These are phyloP conservation scores for Lecanoromycetidae sp. DNA, from an alignment of 2,329 filamentous ascomycete genomes.

Conservation along the genomic window DNA sequence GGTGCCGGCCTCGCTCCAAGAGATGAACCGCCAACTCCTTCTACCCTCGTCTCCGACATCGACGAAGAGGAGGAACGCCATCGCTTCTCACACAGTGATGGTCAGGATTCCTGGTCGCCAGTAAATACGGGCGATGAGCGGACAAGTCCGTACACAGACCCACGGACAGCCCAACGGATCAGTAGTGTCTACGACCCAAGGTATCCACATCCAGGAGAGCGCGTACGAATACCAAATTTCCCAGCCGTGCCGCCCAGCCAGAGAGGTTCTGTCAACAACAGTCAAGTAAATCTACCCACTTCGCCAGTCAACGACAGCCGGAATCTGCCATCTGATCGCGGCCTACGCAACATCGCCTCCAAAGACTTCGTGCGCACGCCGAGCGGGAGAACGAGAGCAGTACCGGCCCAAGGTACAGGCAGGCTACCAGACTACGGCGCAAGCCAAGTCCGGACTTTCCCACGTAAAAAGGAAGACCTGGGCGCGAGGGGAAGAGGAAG, in stretches of 20 bases:
- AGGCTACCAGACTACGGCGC: conserved; percentile 6
- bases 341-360: conserved; percentile 3
- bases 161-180: conserved; percentile 11
- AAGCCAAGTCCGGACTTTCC: conserved; percentile 12
- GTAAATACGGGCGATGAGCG: conserved; percentile 10
- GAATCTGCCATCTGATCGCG: too few relatives aligned
- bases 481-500: conserved; percentile 13
- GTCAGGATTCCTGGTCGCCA: conserved; percentile 16
- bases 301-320: neutral
- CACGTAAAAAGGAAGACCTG: conserved; percentile 10
- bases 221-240: conserved; percentile 18
- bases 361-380: conserved; percentile 7
- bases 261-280: conserved; percentile 1
- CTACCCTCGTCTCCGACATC: conserved; percentile 17
- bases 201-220: conserved; percentile 17
- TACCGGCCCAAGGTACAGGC: conserved; percentile 1
- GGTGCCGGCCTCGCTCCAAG: neutral
- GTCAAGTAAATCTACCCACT: neutral
- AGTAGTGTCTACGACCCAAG: conserved; percentile 12
- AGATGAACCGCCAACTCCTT: conserved; percentile 11
- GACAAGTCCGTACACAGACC: conserved; percentile 12
- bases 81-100: conserved; percentile 14
- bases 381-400: conserved; percentile 4
- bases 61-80: conserved; percentile 15
- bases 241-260: conserved; percentile 14